Evolutionary conservation across 176 grass and related monocot species (phyloP), one percentile per base, ranked within the genome.

Genomic region (Areca catechu): DNA sequence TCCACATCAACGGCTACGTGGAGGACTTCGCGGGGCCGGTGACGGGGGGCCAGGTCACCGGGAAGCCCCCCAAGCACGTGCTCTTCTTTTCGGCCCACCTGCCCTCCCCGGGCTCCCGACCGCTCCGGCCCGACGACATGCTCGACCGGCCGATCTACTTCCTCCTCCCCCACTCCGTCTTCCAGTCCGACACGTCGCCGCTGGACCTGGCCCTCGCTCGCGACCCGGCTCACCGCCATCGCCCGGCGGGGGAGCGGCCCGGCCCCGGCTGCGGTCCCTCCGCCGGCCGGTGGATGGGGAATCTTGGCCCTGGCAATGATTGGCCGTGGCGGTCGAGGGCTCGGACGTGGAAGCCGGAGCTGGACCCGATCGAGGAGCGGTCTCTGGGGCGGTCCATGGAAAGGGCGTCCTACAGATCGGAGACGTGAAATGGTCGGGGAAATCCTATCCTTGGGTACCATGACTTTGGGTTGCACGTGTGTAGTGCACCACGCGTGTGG

Each of bases 1-100:
- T 98, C 69, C 93, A 98, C 81, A 89, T 84, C 58, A 98, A 98
- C 81, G 93, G 93, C 15, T 98, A 92, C 72, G 75, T 88, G 5
- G 81, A 98, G 82, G 87, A 92, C 67, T 98, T 88, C 78, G 78
- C 72, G 4, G 68, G n/a, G 5, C 60, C 83, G 15, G 79, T 98
- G 16, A 98, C 86, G 10, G 90, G 73, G 0, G 72, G 76, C 1
- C 61, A 65, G 16, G 86, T 86, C 30, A 83, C 79, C 0, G 76
- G 81, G 24, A 19, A 51, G 19, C 27, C 66, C 1, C 57, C 72
- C 5, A 34, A 63, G 4, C 78, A 92, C 81, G 76, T 98, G 65
- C 78, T 98, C 7, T 91, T 84, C 84, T 92, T 30, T 78, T 88
- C 43, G 0, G 81, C 75, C 14, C 73, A 91, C 74, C 88, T 37